Conservation (phyloP, 805 yeast genomes). For the Candida namnaoensis region DNA sequence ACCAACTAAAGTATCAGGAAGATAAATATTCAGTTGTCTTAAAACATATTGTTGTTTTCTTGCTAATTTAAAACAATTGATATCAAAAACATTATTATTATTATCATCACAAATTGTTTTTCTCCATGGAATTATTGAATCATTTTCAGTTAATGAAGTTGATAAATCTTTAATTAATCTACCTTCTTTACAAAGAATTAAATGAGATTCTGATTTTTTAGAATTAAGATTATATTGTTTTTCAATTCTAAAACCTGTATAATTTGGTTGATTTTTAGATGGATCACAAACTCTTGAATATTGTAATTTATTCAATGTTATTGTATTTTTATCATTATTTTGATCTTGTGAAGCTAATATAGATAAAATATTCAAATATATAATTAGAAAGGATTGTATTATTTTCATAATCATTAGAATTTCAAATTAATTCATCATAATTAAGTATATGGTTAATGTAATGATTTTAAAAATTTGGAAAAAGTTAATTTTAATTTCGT, state of each 20-base stretch:
- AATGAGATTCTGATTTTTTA: conserved; percentile 3
- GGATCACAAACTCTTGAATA: conserved; percentile 7
- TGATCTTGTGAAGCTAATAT: too few relatives aligned
- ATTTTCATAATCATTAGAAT: too few relatives aligned
- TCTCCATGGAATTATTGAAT: conserved; percentile 8
- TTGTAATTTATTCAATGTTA: too few relatives aligned
- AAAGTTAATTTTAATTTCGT: too few relatives aligned
- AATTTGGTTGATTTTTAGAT: neutral
- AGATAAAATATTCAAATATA: too few relatives aligned
- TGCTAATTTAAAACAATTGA: conserved; percentile 37
- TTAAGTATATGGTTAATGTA: too few relatives aligned
- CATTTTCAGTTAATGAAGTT: neutral
- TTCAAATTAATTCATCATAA: too few relatives aligned
- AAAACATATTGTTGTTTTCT: conserved; percentile 35
- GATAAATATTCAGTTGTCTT: conserved; percentile 28
- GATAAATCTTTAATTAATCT: conserved; percentile 1
- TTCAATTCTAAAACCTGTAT: conserved; percentile 9
- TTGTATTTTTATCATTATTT: too few relatives aligned
- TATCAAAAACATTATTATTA: neutral
- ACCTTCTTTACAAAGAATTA: conserved; percentile 8
- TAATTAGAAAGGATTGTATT: too few relatives aligned
- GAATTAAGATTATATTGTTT: conserved; percentile 4
- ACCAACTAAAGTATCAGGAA: conserved; percentile 42
- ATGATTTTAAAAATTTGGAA: too few relatives aligned
- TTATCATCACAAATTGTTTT: conserved; percentile 4